These are phyloP conservation scores for Sphaerosporella brunnea DNA, from an alignment of 495 filamentous ascomycete species.

Conservation along the genomic window DNA sequence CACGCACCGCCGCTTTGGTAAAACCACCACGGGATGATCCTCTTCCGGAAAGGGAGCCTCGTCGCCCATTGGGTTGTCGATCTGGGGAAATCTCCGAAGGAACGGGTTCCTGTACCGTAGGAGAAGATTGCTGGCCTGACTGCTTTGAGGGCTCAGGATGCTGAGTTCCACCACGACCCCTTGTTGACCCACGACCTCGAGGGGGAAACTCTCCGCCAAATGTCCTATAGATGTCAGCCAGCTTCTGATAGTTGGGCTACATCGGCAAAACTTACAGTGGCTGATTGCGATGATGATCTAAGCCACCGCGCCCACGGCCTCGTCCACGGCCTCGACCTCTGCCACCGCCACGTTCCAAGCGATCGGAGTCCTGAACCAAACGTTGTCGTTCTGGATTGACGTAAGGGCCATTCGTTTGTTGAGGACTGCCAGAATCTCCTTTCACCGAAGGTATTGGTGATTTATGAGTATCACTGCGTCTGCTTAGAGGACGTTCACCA, in stretches of 20 bases:
- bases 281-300: slow-evolving; percentile 13
- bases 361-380: slow-evolving; percentile 8
- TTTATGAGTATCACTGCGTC: slow-evolving; percentile 11
- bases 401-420: slow-evolving; percentile 15
- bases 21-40: slow-evolving; percentile 8
- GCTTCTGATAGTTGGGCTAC: too few relatives aligned
- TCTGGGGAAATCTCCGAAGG: not conserved
- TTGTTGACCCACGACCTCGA: slow-evolving; percentile 14
- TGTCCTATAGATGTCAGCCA: not conserved
- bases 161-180: not conserved
- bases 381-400: slow-evolving; percentile 23
- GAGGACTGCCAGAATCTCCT: not conserved
- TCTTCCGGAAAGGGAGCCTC: too few relatives aligned
- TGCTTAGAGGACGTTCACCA: slow-evolving; percentile 11
- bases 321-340: slow-evolving; percentile 18
- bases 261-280: slow-evolving; percentile 8
- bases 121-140: not conserved
- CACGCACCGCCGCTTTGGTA: not conserved
- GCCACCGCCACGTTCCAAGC: slow-evolving; percentile 6
- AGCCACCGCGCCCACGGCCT: slow-evolving; percentile 18
- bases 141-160: slow-evolving; percentile 1
- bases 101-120: not conserved
- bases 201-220: not conserved
- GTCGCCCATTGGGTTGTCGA: not conserved
- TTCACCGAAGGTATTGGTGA: slow-evolving; percentile 1